Conservation (phyloP, 2,329 filamentous ascomycete genomes). For the Fusarium sp. region DNA sequence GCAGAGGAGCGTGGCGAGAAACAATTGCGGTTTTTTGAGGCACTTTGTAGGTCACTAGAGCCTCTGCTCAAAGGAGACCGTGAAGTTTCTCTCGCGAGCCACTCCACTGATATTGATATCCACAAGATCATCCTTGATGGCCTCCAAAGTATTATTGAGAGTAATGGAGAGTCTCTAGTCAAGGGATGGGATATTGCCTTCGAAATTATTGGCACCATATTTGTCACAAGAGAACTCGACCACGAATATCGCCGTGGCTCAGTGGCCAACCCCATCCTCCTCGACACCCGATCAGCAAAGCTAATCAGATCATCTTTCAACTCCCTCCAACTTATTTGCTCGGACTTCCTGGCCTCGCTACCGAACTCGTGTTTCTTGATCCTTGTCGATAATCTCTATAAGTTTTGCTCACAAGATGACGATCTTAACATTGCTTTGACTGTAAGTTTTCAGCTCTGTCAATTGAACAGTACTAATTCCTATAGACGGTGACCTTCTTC, state of each 20-base stretch:
- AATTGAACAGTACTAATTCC: slow-evolving; percentile 10
- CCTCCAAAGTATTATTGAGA: slow-evolving; percentile 84
- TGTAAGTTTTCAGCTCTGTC: slow-evolving; percentile 59
- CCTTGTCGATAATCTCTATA: slow-evolving; percentile 87
- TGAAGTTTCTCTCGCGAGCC: slow-evolving; percentile 66
- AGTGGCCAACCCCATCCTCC: slow-evolving; percentile 49
- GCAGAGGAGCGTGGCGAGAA: slow-evolving; percentile 68
- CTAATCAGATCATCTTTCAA: slow-evolving; percentile 89
- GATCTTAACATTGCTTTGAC: slow-evolving; percentile 97
- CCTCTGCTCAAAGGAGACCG: slow-evolving; percentile 66
- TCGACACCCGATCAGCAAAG: slow-evolving; percentile 73
- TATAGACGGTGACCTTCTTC: slow-evolving; percentile 88
- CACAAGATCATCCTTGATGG: slow-evolving; percentile 84
- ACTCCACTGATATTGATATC: slow-evolving; percentile 79
- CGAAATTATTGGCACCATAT: slow-evolving; percentile 85
- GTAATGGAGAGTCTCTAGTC: slow-evolving; percentile 85
- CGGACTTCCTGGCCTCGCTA: slow-evolving; percentile 85
- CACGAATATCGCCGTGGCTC: slow-evolving; percentile 52
- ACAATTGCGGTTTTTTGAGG: slow-evolving; percentile 77
- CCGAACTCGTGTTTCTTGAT: slow-evolving; percentile 78
- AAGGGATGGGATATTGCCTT: slow-evolving; percentile 90
- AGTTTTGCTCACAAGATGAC: slow-evolving; percentile 89
- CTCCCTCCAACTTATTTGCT: slow-evolving; percentile 91
- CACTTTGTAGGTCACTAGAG: slow-evolving; percentile 70
- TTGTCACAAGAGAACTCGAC: slow-evolving; percentile 61